Evolutionary conservation across 495 filamentous ascomycete species (phyloP), one percentile per base, ranked within the genome.

Genomic region (Aspergillus sclerotioniger): DNA sequence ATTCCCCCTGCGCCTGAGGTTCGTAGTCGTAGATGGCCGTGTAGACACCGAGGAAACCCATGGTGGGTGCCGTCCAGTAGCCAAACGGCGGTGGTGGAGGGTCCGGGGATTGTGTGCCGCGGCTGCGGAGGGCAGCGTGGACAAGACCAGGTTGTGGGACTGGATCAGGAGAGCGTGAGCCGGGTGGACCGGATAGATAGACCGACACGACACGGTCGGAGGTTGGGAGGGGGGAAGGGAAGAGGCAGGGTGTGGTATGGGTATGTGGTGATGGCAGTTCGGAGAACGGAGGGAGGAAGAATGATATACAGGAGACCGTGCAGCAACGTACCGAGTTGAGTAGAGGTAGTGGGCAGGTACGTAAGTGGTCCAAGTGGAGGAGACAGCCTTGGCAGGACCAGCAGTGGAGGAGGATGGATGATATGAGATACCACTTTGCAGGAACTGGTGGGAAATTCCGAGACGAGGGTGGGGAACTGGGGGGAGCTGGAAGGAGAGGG

Each of bases 1-100:
- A 80, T 83, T 99, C 95, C 51, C 89, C 86, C 59, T 91, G 89
- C 61, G 83, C 87, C 73, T 96, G 92, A 57, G 94, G 92, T 57
- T 81, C 80, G 77, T 98, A 99, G 79, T 96, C 91, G 82, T 95
- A 98, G 67, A 96, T 65, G 67, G 92, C 93, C 71, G 85, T 89
- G 80, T 92, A 97, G 53, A 99, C 83, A 54, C 92, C 92, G 66
- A 96, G 71, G 79, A 98, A 99, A 53, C 80, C 84, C 86, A 89
- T 89, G 33, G 48, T 73, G 59, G 62, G 57, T 49, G 50, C 45
- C 53, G 59, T 45, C 59, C 54, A 45, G 51, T 41, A 21, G 32
- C 56, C 17, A 19, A 56, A 19, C 37, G 52, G 39, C 31, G 35
- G 55, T 32, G 48, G 51, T 51, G 20, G 41, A 15, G 28, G 25